Base-by-base conservation (phyloP, 2,329 filamentous ascomycete species). In the Emergomyces pasteurianus region DNA sequence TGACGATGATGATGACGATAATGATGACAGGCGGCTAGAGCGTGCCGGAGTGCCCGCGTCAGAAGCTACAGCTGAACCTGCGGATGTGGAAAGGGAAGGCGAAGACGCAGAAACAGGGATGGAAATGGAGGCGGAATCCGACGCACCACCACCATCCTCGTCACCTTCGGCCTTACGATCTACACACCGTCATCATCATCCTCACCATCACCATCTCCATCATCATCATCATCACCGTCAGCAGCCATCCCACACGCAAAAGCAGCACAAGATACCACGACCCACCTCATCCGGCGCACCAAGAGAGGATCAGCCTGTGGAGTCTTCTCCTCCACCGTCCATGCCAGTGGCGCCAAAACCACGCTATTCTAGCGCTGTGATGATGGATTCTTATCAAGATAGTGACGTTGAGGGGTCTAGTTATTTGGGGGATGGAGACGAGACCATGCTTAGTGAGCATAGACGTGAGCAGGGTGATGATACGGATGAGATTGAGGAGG, bases 351-450 rank as follows among this genome's bases (percentile, higher is more conserved):
- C 31, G 42, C 43, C 26, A 49, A 60, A 42, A 70, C 52, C 66
- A 49, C 50, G 59, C 12, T 67, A 67, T 49, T 69, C 68, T 42
- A 67, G 67, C 54, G 68, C 47, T 42, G 52, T 54, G n/a, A 54
- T 54, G 34, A 23, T 23, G 52, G 47, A 52, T 46, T 49, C 46
- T 36, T 59, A 31, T 50, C 50, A 28, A 14, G 43, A 52, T 54
- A 52, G 47, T 31, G 43, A 59, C 52, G 43, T 49, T 49, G 58
- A 59, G 16, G 58, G 49, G 31, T 59, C 70, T 31, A 69, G 68
- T 36, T 69, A 66, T 59, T 62, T 70, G 23, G 67, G 58, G 23
- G 43, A 53, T 5, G 60, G 57, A n/a, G 71, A 72, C 18, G 66
- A 69, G 23, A 66, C 65, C 38, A 54, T n/a, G 31, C 34, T 54